A percentile compares a stretch with the other conserved stretches of the same genome.
Conservation (phyloP, 2,329 filamentous ascomycete genomes). For the Chaetomium strumarium region DNA sequence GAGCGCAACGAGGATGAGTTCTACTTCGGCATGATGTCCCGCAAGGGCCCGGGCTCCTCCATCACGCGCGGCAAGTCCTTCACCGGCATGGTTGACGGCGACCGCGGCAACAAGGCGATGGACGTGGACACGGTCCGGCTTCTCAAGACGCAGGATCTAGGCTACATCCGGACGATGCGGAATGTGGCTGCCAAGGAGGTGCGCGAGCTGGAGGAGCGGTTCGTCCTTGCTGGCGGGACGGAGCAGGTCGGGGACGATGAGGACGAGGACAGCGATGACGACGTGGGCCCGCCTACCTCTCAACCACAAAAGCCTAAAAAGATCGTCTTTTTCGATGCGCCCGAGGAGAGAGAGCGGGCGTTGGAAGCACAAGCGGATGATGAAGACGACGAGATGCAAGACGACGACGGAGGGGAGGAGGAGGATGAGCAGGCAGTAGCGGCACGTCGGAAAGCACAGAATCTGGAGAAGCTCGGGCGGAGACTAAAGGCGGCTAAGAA, state of each 20-base stretch:
- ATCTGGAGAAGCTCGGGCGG: conserved; percentile 41
- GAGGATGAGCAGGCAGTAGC: conserved; percentile 29
- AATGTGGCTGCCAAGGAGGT: conserved; percentile 56
- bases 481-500: conserved; percentile 47
- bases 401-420: conserved; percentile 26
- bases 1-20: conserved; percentile 69
- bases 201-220: conserved; percentile 46
- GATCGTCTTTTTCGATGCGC: conserved; percentile 45
- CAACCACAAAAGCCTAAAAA: conserved; percentile 34
- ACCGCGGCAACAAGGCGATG: conserved; percentile 51
- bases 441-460: conserved; percentile 33
- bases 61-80: conserved; percentile 43
- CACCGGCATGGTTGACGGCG: conserved; percentile 51
- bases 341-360: conserved; percentile 32
- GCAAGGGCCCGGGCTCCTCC: conserved; percentile 47
- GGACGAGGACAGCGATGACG: conserved; percentile 29
- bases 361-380: conserved; percentile 31
- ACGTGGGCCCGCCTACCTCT: conserved; percentile 12
- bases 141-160: conserved; percentile 64
- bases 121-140: conserved; percentile 53
- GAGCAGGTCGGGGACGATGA: conserved; percentile 28
- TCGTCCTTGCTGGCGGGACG: conserved; percentile 39
- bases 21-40: conserved; percentile 64
- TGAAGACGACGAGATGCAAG: conserved; percentile 31
- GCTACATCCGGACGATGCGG: conserved; percentile 57